Base-by-base conservation (phyloP, 2,329 filamentous ascomycete species). In the Mycosphaerelloides madeirae region DNA sequence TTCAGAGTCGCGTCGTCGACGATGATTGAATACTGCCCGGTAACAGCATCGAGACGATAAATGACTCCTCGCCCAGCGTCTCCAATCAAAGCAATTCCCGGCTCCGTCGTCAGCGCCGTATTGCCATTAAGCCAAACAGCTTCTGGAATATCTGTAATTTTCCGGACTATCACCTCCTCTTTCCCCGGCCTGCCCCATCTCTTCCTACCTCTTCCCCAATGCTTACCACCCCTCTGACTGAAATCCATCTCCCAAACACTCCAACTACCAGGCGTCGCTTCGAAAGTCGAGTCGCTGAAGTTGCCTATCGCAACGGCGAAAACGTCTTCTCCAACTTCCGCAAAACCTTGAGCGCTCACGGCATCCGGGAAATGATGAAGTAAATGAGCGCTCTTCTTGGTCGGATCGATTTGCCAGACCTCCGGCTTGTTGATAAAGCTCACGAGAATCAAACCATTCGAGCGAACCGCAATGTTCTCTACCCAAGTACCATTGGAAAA, bases 401-500 rank as follows among this genome's bases (percentile, higher is more conserved):
- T 11, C 3, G 49, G 53, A 31, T 50, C 38, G 18, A 54, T 46
- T 29, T 52, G 33, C 41, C 48, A 54, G 15, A 54, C 32, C 39
- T 49, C 45, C 5, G 54, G 54, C 18, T n/a, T 37, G 35, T 39
- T 43, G 12, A 50, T 39, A 4, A 54, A 65, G 63, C 61, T 61
- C 15, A 64, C 44, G 6, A 68, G 55, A 12, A 68, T 48, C 31
- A 63, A 58, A 15, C 65, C 61, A 22, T 63, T 65, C 6, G 48
- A 38, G 13, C 60, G 56, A 1, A 61, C 49, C 5, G 62, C 61
- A 29, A 67, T 56, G 41, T 64, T 66, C 32, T 66, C 64, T 22
- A 66, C 46, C 62, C 60, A 65, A 9, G 62, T 56, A 3, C 45
- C 56, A 11, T 57, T 52, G 3, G 56, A 51, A 36, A 62, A 63